These are phyloP conservation scores for Lachnellula cervina DNA, from an alignment of 2,329 filamentous ascomycete genomes.

Conservation along the genomic window DNA sequence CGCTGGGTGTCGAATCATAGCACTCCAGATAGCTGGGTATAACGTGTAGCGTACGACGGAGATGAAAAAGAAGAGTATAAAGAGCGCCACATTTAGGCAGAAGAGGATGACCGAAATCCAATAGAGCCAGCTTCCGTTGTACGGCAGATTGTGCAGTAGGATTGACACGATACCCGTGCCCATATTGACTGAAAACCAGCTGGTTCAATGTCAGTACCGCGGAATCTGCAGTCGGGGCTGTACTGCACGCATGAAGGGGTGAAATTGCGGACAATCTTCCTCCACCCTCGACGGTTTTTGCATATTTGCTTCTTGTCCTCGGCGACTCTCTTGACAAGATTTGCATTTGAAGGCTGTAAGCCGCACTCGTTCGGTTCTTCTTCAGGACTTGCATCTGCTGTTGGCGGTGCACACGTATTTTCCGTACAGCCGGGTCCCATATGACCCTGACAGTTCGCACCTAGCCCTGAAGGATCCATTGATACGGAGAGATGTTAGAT, in stretches of 20 bases:
- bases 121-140: conserved; percentile 51
- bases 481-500: too few species aligned
- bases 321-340: too few species aligned
- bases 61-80: conserved; percentile 48
- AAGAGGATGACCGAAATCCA: conserved; percentile 59
- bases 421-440: too few species aligned
- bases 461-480: too few species aligned
- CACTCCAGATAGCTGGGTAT: conserved; percentile 61
- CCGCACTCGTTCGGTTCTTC: too few species aligned
- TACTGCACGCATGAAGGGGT: conserved; percentile 53
- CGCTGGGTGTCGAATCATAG: conserved; percentile 61
- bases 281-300: conserved; percentile 12
- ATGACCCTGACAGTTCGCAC: too few species aligned
- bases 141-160: conserved; percentile 57
- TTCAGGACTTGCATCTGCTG: too few species aligned
- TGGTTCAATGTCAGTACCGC: conserved; percentile 30
- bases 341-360: too few species aligned
- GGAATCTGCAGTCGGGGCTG: too few species aligned
- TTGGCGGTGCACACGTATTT: too few species aligned
- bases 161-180: conserved; percentile 64
- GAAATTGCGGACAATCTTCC: conserved; percentile 46
- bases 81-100: conserved; percentile 53
- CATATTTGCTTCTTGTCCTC: too few species aligned
- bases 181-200: conserved; percentile 60
- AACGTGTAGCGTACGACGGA: conserved; percentile 57